These are phyloP conservation scores for Apiotrichum akiyoshidainum DNA, from an alignment of 1,284 basidiomycete genomes.

Conservation along the genomic window DNA sequence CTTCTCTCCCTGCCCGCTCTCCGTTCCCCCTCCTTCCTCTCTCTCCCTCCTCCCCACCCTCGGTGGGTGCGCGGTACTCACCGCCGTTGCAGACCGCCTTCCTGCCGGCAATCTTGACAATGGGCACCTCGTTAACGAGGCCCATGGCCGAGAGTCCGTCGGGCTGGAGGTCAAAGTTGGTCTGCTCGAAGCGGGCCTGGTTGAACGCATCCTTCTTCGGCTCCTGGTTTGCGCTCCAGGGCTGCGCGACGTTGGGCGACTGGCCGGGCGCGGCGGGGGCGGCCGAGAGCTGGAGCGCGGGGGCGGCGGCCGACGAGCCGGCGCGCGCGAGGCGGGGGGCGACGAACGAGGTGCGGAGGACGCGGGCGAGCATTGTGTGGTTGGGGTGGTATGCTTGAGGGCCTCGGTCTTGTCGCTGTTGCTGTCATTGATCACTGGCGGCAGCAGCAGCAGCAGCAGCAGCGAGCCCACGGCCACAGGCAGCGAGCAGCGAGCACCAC, in stretches of 20 bases:
- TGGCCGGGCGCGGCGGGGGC: constrained; percentile 50
- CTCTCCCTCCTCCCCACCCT: not conserved
- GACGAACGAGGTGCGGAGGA: not conserved
- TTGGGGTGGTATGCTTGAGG: constrained; percentile 11
- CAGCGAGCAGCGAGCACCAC: too few relatives aligned
- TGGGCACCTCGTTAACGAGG: constrained; percentile 72
- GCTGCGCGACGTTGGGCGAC: constrained; percentile 70
- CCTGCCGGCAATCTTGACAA: constrained; percentile 72
- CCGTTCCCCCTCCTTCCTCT: not conserved
- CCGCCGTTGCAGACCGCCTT: constrained; percentile 92
- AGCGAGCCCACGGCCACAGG: too few relatives aligned
- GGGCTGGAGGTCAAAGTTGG: constrained; percentile 74
- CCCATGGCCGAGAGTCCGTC: constrained; percentile 21
- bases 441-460: too few relatives aligned
- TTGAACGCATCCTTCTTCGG: constrained; percentile 44
- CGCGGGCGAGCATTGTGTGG: not conserved
- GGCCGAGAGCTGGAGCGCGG: constrained; percentile 9
- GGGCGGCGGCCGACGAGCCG: not conserved
- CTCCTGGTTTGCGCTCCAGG: constrained; percentile 73
- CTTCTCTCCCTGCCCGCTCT: not conserved
- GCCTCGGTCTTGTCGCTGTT: too few relatives aligned
- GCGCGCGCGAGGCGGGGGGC: not conserved
- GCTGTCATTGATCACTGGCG: too few relatives aligned
- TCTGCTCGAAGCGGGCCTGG: constrained; percentile 72
- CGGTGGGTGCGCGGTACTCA: constrained; percentile 51